A percentile compares a stretch with the other conserved stretches of the same genome.
These are phyloP conservation scores for Cordyceps farinosa DNA, from an alignment of 2,329 filamentous ascomycete species.

Conservation along the genomic window DNA sequence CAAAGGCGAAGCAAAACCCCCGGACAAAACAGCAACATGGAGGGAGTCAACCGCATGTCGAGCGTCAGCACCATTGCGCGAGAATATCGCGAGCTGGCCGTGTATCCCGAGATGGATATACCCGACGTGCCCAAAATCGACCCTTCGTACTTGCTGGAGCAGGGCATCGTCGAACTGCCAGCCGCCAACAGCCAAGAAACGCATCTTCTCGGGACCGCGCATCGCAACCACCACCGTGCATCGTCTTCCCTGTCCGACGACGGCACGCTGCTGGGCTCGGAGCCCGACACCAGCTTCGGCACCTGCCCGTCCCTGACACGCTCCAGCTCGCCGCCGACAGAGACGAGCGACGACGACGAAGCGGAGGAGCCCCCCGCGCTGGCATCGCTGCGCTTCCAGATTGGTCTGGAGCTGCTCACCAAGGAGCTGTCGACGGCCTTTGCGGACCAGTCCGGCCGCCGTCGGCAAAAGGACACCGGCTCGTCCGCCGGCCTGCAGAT, in stretches of 20 bases:
- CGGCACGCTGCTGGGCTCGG: slow-evolving; percentile 44
- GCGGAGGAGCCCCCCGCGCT: slow-evolving; percentile 1
- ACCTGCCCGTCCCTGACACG: slow-evolving; percentile 10
- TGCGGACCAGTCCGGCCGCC: slow-evolving; percentile 25
- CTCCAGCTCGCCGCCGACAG: slow-evolving; percentile 1
- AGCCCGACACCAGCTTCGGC: slow-evolving; percentile 37
- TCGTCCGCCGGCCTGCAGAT: slow-evolving; percentile 48
- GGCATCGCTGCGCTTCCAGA: slow-evolving; percentile 41
- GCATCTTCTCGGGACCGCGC: neutral
- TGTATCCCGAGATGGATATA: slow-evolving; percentile 27
- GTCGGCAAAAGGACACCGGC: slow-evolving; percentile 20
- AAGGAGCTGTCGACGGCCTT: slow-evolving; percentile 46
- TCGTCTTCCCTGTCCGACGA: slow-evolving; percentile 41
- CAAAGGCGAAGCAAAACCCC: slow-evolving; percentile 18
- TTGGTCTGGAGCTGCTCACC: slow-evolving; percentile 49
- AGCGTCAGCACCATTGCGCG: slow-evolving; percentile 49
- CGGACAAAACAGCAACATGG: slow-evolving; percentile 10
- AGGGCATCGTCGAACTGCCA: neutral
- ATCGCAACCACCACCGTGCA: neutral
- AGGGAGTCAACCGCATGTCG: slow-evolving; percentile 32
- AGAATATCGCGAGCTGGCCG: slow-evolving; percentile 47
- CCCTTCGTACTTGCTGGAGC: neutral
- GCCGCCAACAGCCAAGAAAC: neutral
- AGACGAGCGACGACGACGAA: neutral
- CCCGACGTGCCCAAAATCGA: neutral